Conservation (phyloP, 257 asterid genomes). For the Petunia secreta region DNA sequence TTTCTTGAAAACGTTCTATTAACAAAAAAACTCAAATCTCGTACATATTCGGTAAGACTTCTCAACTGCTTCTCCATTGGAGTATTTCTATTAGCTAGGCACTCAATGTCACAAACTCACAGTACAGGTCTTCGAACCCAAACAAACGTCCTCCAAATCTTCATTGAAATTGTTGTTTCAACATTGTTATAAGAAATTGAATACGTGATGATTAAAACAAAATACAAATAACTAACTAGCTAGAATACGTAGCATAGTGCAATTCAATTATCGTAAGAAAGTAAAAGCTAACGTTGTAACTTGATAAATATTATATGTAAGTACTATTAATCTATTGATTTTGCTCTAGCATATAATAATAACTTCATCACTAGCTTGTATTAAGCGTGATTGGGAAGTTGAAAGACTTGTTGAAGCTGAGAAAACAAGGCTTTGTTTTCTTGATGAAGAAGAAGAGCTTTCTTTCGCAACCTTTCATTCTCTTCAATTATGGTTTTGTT, state of each 20-base stretch:
- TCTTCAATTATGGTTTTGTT: conserved; percentile 44
- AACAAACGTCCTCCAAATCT: background rate
- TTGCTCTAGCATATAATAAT: conserved; percentile 1
- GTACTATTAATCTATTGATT: background rate
- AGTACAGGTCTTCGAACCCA: background rate
- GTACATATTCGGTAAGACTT: no score
- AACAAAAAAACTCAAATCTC: no score
- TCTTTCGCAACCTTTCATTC: conserved; percentile 39
- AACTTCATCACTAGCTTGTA: background rate
- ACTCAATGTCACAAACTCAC: no score
- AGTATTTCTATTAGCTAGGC: no score
- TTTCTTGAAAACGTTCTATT: no score
- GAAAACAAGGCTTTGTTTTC: conserved; percentile 39
- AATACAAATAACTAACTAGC: conserved; percentile 25
- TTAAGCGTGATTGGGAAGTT: background rate
- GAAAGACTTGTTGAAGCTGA: conserved; percentile 30
- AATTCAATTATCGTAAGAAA: no score
- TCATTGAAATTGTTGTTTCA: background rate
- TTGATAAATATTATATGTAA: no score
- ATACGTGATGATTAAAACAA: background rate
- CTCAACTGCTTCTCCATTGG: no score
- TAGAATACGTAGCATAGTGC: no score
- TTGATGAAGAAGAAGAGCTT: conserved; percentile 41
- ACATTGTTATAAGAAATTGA: background rate
- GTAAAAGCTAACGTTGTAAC: no score